Evolutionary conservation across 2,329 filamentous ascomycete genomes (phyloP).

Genomic region (Calonectria pseudoturangicola): DNA sequence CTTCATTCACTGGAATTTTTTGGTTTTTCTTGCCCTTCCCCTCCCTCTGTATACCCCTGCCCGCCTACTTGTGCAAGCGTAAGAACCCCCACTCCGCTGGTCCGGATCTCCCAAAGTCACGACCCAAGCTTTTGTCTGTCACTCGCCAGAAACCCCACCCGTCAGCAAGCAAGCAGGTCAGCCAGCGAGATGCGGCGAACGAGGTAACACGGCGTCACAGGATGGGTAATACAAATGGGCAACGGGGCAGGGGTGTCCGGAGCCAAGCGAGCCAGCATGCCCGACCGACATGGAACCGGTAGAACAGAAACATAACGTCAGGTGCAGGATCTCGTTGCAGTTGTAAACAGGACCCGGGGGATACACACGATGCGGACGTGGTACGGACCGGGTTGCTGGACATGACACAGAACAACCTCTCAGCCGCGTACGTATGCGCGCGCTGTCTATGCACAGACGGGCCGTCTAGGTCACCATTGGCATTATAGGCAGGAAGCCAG

Average conservation of each 20-base stretch:
- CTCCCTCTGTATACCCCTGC: slow-evolving; percentile 2
- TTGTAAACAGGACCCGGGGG: neutral
- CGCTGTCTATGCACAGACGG: slow-evolving; percentile 7
- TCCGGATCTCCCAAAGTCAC: slow-evolving; percentile 32
- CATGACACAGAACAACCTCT: slow-evolving; percentile 11
- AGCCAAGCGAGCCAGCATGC: slow-evolving; percentile 34
- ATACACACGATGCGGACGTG: neutral
- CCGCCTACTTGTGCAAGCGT: slow-evolving; percentile 21
- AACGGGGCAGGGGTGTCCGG: slow-evolving; percentile 29
- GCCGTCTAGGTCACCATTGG: slow-evolving; percentile 3
- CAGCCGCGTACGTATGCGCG: slow-evolving; percentile 8
- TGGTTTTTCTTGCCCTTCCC: slow-evolving; percentile 24
- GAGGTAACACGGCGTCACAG: slow-evolving; percentile 9
- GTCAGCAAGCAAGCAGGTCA: slow-evolving; percentile 30
- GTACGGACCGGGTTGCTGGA: slow-evolving; percentile 15
- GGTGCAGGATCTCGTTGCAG: slow-evolving; percentile 17
- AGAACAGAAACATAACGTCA: slow-evolving; percentile 15
- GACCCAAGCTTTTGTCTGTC: slow-evolving; percentile 34
- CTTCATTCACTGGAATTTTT: slow-evolving; percentile 22
- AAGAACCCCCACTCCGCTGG: slow-evolving; percentile 45
- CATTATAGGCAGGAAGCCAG: neutral
- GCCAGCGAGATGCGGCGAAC: slow-evolving; percentile 22
- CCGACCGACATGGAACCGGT: slow-evolving; percentile 9
- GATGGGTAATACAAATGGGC: slow-evolving; percentile 18
- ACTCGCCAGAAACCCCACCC: slow-evolving; percentile 40